Percentiles rank a stretch among this genome's conserved stretches.
phyloP scores from a whole-genome alignment of 106 monocot genomes.

The Xerophyta viscosa region DNA sequence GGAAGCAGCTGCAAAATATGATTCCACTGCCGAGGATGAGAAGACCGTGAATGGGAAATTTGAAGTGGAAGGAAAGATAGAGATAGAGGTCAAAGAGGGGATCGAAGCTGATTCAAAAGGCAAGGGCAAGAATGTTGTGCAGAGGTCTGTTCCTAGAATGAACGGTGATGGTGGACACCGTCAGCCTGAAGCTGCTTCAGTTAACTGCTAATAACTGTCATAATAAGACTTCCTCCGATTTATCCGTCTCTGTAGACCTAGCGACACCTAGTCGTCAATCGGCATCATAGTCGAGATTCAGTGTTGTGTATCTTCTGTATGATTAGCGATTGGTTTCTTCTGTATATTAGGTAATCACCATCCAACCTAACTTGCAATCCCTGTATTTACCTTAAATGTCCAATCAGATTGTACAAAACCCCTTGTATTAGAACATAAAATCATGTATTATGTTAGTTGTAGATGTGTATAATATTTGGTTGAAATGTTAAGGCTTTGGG shows the following conservation, averaged over 20 bases:
- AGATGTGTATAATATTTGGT: no score
- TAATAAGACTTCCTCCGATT: background rate
- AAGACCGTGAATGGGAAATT: background rate
- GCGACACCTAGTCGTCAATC: background rate
- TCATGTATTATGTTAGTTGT: no score
- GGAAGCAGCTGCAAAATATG: constrained; percentile 1
- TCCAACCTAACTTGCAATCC: no score
- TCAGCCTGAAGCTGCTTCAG: constrained; percentile 24
- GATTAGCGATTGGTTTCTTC: background rate
- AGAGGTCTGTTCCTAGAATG: constrained; percentile 1
- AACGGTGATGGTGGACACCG: constrained; percentile 16
- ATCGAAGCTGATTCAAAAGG: background rate
- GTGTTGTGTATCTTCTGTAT: background rate
- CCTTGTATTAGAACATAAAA: no score
- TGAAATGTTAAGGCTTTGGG: no score
- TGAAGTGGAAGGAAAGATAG: background rate
- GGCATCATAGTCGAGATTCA: background rate
- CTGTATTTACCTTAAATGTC: no score
- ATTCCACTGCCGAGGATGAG: background rate
- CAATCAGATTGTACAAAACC: no score
- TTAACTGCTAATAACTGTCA: constrained; percentile 11
- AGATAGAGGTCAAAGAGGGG: background rate
- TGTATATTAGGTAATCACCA: background rate
- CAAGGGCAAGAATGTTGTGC: constrained; percentile 3
- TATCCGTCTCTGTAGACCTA: background rate